Percentiles rank a stretch among this genome's conserved stretches.
These are phyloP conservation scores for Kalmanozyma brasiliensis DNA, from an alignment of 1,284 basidiomycete species.

Conservation along the genomic window DNA sequence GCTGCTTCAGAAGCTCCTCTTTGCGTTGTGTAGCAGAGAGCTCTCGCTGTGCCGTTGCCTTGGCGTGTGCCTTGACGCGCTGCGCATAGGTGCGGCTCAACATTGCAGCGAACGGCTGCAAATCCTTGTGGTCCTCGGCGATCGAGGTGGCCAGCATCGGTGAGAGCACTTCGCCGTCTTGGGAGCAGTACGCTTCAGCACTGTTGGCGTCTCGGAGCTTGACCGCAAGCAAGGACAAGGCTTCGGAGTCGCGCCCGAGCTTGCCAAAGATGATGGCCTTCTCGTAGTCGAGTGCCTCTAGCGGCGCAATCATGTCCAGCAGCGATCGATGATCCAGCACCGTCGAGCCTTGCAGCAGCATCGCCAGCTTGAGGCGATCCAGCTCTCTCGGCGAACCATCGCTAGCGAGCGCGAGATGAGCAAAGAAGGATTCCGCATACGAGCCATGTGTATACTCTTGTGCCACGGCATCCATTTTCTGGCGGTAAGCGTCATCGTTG, in stretches of 20 bases:
- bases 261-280: constrained; percentile 54
- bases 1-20: constrained; percentile 38
- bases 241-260: constrained; percentile 49
- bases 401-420: constrained; percentile 53
- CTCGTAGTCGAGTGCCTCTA: constrained; percentile 38
- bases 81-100: constrained; percentile 38
- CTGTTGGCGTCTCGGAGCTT: constrained; percentile 53
- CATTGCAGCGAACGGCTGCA: constrained; percentile 41
- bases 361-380: constrained; percentile 53
- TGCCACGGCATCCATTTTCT: constrained; percentile 19
- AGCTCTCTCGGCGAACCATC: constrained; percentile 14
- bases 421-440: constrained; percentile 58
- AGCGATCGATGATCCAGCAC: constrained; percentile 40
- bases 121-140: constrained; percentile 32
- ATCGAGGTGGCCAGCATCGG: constrained; percentile 46
- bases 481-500: constrained; percentile 12
- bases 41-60: constrained; percentile 12
- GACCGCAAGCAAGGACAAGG: constrained; percentile 51
- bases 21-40: constrained; percentile 21
- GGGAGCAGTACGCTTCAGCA: constrained; percentile 59
- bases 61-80: constrained; percentile 34
- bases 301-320: constrained; percentile 19
- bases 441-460: constrained; percentile 43
- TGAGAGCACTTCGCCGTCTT: constrained; percentile 53
- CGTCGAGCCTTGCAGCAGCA: constrained; percentile 53